Conservation (phyloP, 805 yeast species). For the Wickerhamiella parazyma region DNA sequence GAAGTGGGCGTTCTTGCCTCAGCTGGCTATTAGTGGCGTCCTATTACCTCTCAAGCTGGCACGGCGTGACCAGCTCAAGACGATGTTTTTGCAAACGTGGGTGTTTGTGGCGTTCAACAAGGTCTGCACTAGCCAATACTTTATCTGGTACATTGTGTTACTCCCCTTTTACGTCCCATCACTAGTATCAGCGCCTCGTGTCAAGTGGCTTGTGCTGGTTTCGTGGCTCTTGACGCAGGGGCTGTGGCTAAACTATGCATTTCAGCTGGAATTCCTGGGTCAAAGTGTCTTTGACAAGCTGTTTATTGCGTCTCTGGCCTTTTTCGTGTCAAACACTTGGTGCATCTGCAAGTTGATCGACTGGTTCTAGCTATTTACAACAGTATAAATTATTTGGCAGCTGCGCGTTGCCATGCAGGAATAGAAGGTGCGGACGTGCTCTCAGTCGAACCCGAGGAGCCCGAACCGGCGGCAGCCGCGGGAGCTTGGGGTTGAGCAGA, state of each 20-base stretch:
- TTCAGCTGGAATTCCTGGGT: slow-evolving; percentile 69
- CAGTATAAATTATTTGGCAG: not conserved
- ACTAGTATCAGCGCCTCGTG: slow-evolving; percentile 27
- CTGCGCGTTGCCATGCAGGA: slow-evolving; percentile 6
- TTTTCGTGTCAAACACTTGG: slow-evolving; percentile 51
- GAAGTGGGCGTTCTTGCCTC: slow-evolving; percentile 69
- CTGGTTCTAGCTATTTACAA: slow-evolving; percentile 24
- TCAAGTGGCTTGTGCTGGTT: slow-evolving; percentile 23
- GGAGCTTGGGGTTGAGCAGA: too few species aligned
- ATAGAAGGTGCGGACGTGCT: not conserved
- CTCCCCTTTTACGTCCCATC: slow-evolving; percentile 56
- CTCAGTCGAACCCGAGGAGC: not conserved
- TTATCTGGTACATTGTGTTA: slow-evolving; percentile 83
- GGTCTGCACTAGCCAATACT: slow-evolving; percentile 88
- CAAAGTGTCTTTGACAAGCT: slow-evolving; percentile 47
- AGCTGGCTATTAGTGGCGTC: slow-evolving; percentile 44
- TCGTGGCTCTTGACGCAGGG: slow-evolving; percentile 66
- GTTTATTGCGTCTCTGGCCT: slow-evolving; percentile 39
- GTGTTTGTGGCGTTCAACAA: slow-evolving; percentile 68
- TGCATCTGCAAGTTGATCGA: slow-evolving; percentile 43
- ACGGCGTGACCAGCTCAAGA: slow-evolving; percentile 32
- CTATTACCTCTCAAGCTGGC: slow-evolving; percentile 43
- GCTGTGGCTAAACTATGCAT: slow-evolving; percentile 68
- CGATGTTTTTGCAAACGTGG: slow-evolving; percentile 63
- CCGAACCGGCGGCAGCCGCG: not conserved